Base-by-base conservation (phyloP, 2,329 filamentous ascomycete species). In the Trichoderma endophyticum region DNA sequence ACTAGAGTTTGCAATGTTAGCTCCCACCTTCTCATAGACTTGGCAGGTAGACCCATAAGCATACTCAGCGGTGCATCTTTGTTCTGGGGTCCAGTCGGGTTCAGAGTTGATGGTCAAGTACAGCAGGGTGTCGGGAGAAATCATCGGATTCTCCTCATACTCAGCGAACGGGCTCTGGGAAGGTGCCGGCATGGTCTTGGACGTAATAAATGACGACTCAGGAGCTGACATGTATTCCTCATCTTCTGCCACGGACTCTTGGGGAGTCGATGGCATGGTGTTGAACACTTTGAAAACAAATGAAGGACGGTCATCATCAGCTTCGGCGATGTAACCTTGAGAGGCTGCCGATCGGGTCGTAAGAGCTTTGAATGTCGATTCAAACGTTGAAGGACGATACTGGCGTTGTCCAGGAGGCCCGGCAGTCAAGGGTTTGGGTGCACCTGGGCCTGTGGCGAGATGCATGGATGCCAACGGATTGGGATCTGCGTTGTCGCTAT, bases 401-500 rank as follows among this genome's bases (percentile, higher is more conserved):
- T 86, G 85, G 56, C 86, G 84, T 72, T 86, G 84, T 24, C 87
- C 87, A 14, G 87, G 87, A 56, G 87, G 87, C 2, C 87, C 87
- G 32, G 87, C 87, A 24, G 85, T 88, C 74, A 88, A 76, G 11
- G 86, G 87, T 26, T 79, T 82, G n/a, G 86, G 87, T 21, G 81
- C 82, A 6, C 85, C 85, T 1, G 81, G 78, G 0, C 80, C 80
- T 30, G 76, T 78, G 3, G 80, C 76, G 21, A 81, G 77, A n/a
- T 75, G 73, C 57, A 71, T 74, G n/a, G 73, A 74, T 15, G 54
- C n/a, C 18, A 71, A 30, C 61, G 75, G 61, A 32, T 71, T 71
- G 73, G 73, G 63, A 26, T 73, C 70, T 66, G 73, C 68, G 71
- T 66, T 51, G 32, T 69, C 74, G 11, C 62, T 75, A 66, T 63